A percentile compares a stretch with the other conserved stretches of the same genome.
Evolutionary conservation across 1,139 yeast species (phyloP).

Genomic region (Eremothecium cymbalariae): DNA sequence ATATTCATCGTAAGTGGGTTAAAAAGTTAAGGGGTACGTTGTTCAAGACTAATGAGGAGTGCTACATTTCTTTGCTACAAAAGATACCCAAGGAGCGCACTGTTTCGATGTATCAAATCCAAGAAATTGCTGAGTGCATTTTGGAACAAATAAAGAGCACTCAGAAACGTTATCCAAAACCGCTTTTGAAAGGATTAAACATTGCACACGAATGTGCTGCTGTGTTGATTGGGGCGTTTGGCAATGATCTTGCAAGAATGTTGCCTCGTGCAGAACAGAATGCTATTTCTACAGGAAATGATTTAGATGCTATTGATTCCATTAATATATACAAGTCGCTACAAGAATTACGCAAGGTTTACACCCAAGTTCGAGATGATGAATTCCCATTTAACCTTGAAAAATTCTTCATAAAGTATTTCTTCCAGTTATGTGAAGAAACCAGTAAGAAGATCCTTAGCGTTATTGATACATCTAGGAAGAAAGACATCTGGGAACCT

Average conservation of each 20-base stretch:
- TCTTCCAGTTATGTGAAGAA: slow-evolving; percentile 48
- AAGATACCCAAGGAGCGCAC: slow-evolving; percentile 60
- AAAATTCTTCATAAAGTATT: slow-evolving; percentile 48
- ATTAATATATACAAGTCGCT: slow-evolving; percentile 51
- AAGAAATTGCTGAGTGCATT: slow-evolving; percentile 51
- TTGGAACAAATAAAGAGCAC: slow-evolving; percentile 43
- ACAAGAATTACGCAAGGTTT: slow-evolving; percentile 47
- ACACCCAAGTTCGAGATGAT: slow-evolving; percentile 40
- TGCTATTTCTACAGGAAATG: slow-evolving; percentile 31
- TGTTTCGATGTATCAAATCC: slow-evolving; percentile 48
- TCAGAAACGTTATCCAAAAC: slow-evolving; percentile 54
- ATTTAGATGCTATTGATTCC: slow-evolving; percentile 42
- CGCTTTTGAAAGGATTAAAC: slow-evolving; percentile 50
- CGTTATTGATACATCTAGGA: slow-evolving; percentile 49
- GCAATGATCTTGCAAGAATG: slow-evolving; percentile 57
- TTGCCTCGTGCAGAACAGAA: slow-evolving; percentile 46
- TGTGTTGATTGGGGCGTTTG: slow-evolving; percentile 51
- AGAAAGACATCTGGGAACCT: slow-evolving; percentile 49
- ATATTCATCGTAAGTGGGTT: slow-evolving; percentile 44
- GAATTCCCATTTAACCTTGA: slow-evolving; percentile 53
- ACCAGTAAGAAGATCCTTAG: slow-evolving; percentile 42
- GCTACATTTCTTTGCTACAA: slow-evolving; percentile 51
- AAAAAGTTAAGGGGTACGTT: slow-evolving; percentile 43
- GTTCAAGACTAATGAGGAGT: slow-evolving; percentile 46
- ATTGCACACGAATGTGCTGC: slow-evolving; percentile 51